Base-by-base conservation (phyloP, 164 flowering plant genomes). In the Annona cherimola region DNA sequence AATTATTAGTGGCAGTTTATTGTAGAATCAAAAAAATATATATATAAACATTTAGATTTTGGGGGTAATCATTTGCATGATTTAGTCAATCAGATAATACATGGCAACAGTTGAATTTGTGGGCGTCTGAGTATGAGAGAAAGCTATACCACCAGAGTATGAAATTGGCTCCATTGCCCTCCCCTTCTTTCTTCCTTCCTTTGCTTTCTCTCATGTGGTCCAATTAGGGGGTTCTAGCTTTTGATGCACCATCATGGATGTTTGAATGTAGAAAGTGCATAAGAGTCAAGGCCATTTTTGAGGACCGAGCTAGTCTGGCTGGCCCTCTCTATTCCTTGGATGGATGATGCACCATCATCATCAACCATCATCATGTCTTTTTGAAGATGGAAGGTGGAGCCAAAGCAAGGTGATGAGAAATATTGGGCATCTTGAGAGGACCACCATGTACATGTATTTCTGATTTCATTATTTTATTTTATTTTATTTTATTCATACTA, bases 301-400 rank as follows among this genome's bases (percentile, higher is more conserved):
- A 66, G 67, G 67, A 64, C 44, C 44, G 16, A 44, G 18, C 26
- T 35, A 14, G 44, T 20, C 26, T 42, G 50, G 69, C 43, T 64
- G 67, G 16, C 42, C 14, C 44, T 7, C 43, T n/a, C 44, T 43
- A 45, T 19, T 66, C 69, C 54, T 40, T 12, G 44, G 42, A 66
- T 66, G 69, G 69, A 66, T 66, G 54, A 66, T 66, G 40, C 67
- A 64, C 41, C 67, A 64, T 40, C 43, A 42, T 42, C 67, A 40
- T 64, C 67, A 20, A 64, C 14, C 20, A 64, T 64, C 63, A 61
- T 61, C 20, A 18, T 44, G 16, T 7, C 67, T n/a, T 66, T 66
- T 66, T 66, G 69, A 66, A 66, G 54, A 45, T 66, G 54, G 54
- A 66, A 44, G 69, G n/a, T 45, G 39, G 50, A 66, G 69, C 69